Evolutionary conservation across 2,329 filamentous ascomycete species (phyloP), one percentile per base, ranked within the genome.

Genomic region (Eurotiales sp.): DNA sequence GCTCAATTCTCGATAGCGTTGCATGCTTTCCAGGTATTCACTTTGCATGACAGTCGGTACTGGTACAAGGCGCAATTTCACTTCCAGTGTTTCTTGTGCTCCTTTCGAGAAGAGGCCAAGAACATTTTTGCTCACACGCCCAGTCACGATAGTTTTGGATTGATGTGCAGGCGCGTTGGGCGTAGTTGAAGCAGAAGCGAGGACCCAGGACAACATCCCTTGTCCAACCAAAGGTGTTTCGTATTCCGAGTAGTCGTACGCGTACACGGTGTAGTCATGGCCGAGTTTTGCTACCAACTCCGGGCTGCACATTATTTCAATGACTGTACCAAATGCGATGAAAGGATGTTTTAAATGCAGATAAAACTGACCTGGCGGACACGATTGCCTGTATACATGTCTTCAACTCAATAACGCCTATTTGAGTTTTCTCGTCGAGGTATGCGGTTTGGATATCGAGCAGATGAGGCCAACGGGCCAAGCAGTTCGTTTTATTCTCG

Each of bases 251-350:
- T 92, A 97, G 70, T 99, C 93, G 74, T 90, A 89, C 25, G 92
- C 90, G 71, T 99, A 99, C 51, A 99, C 85, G n/a, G 90, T 93
- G 72, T 93, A 99, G 72, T 99, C 91, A 69, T 82, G 73, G 72
- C 86, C 78, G 54, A 86, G 66, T 76, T 86, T 77, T 64, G 83
- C 82, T 42, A 90, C 76, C 41, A 99, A 80, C 72, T 99, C 93
- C 32, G 93, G 93, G 66, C 93, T 97, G 53, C 40, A 51, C 27
- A n/a, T 7, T 22, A 19, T 11, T 15, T 54, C 39, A 55, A 46
- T 29, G 19, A 49, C 22, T 29, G 27, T 37, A 21, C 36, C 15
- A 37, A 41, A 27, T 39, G 17, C 8, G 8, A 27, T 27, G 14
- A 25, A 12, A 12, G 4, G n/a, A 37, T 15, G 21, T 21, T 15